These are phyloP conservation scores for Ganoderma lingzhi DNA, from an alignment of 1,284 basidiomycete genomes.

Conservation along the genomic window DNA sequence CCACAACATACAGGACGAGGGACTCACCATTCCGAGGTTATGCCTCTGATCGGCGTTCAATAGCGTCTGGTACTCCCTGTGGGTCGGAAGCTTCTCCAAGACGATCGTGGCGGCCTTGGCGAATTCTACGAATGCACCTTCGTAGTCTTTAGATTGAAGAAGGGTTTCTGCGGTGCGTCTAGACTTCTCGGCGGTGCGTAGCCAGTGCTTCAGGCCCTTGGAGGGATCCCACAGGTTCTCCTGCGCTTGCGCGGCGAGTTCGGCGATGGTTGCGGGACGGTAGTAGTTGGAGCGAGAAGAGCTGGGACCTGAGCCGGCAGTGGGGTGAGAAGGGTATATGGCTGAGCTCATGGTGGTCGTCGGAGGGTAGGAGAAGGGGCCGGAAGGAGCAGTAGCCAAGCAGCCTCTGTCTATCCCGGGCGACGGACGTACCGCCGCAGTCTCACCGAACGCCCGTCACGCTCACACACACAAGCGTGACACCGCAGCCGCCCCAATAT, in stretches of 20 bases:
- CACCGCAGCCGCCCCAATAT: background rate
- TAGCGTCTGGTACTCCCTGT: slow-evolving; percentile 57
- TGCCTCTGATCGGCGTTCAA: slow-evolving; percentile 55
- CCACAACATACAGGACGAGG: background rate
- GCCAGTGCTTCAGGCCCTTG: slow-evolving; percentile 60
- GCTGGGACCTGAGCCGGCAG: slow-evolving; percentile 24
- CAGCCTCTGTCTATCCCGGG: slow-evolving; percentile 3
- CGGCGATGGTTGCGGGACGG: slow-evolving; percentile 55
- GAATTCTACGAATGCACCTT: slow-evolving; percentile 64
- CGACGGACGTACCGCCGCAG: slow-evolving; percentile 29
- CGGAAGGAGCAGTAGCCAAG: slow-evolving; percentile 11
- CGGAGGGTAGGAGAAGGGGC: slow-evolving; percentile 12
- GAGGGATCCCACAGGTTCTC: slow-evolving; percentile 56
- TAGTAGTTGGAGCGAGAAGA: slow-evolving; percentile 24
- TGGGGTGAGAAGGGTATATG: slow-evolving; percentile 24
- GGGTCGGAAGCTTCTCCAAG: slow-evolving; percentile 65
- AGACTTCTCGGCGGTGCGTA: slow-evolving; percentile 61
- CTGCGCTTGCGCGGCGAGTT: slow-evolving; percentile 60
- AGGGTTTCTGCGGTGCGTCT: slow-evolving; percentile 54
- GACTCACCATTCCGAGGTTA: slow-evolving; percentile 63
- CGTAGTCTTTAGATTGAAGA: slow-evolving; percentile 55
- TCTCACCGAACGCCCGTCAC: slow-evolving; percentile 7
- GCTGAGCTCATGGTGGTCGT: slow-evolving; percentile 36
- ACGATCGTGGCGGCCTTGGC: slow-evolving; percentile 71
- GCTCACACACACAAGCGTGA: background rate